Evolutionary conservation across 352 stramenopile species (phyloP).

Genomic region (Phytopythium litorale): DNA sequence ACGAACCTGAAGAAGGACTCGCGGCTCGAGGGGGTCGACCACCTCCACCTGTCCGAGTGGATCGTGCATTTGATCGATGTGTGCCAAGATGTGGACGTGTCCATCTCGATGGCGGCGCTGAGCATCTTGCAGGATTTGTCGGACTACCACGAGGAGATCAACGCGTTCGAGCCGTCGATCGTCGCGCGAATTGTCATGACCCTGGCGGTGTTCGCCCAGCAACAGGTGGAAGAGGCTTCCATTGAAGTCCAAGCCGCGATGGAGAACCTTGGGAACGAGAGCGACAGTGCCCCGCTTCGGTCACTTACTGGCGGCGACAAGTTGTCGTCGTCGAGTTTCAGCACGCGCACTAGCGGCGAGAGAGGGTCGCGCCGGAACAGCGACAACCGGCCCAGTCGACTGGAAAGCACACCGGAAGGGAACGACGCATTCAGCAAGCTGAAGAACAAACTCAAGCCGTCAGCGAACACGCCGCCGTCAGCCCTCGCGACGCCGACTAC

Average conservation of each 20-base stretch:
- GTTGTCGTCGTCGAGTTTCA: constrained; percentile 24
- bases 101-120: constrained; percentile 73
- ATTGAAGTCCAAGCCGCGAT: constrained; percentile 83
- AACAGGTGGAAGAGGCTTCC: constrained; percentile 85
- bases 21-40: constrained; percentile 28
- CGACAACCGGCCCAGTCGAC: constrained; percentile 42
- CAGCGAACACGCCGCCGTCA: constrained; percentile 6
- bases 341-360: constrained; percentile 22
- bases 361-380: constrained; percentile 34
- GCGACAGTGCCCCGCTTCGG: background rate
- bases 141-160: constrained; percentile 69
- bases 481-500: constrained; percentile 14
- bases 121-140: constrained; percentile 78
- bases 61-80: constrained; percentile 80
- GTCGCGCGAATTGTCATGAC: constrained; percentile 87
- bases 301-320: constrained; percentile 16
- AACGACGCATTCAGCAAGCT: constrained; percentile 66
- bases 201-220: constrained; percentile 78
- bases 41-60: constrained; percentile 60
- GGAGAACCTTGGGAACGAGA: constrained; percentile 28
- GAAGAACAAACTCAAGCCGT: constrained; percentile 60
- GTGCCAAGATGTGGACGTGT: constrained; percentile 69
- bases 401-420: constrained; percentile 32
- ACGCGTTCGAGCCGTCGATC: constrained; percentile 58
- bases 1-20: constrained; percentile 49